phyloP scores from a whole-genome alignment of 495 filamentous ascomycete species.

The Evansstolkia leycettana region DNA sequence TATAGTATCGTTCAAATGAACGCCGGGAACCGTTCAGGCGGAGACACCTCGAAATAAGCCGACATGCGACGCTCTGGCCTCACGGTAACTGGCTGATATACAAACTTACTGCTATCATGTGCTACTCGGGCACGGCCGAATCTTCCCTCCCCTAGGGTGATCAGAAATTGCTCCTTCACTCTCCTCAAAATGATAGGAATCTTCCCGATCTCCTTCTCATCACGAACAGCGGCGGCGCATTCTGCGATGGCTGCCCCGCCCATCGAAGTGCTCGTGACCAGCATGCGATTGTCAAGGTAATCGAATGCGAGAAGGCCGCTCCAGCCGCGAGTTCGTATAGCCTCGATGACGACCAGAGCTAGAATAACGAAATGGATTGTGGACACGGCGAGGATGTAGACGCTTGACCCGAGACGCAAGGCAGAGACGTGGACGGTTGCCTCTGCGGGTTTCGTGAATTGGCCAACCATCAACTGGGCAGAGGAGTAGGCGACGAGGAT shows the following conservation, averaged over 20 bases:
- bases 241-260: slow-evolving; percentile 6
- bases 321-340: slow-evolving; percentile 7
- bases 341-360: slow-evolving; percentile 7
- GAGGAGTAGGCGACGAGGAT: slow-evolving; percentile 16
- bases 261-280: slow-evolving; percentile 4
- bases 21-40: too few species aligned
- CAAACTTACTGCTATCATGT: too few species aligned
- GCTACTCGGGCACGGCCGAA: too few species aligned
- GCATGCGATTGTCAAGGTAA: slow-evolving; percentile 6
- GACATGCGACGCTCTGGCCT: too few species aligned
- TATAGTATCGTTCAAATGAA: too few species aligned
- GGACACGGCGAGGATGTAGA: slow-evolving; percentile 19
- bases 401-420: slow-evolving; percentile 11
- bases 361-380: slow-evolving; percentile 9
- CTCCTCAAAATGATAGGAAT: too few species aligned
- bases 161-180: too few species aligned
- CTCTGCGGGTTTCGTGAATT: slow-evolving; percentile 2
- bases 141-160: too few species aligned
- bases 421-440: slow-evolving; percentile 7
- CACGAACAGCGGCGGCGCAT: neutral
- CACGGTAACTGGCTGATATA: too few species aligned
- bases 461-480: slow-evolving; percentile 20
- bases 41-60: too few species aligned
- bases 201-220: too few species aligned
- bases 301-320: slow-evolving; percentile 6